Percentiles rank a stretch among this genome's conserved stretches.
These are phyloP conservation scores for Mercurialis annua DNA, from an alignment of 345 rosid species.

Conservation along the genomic window DNA sequence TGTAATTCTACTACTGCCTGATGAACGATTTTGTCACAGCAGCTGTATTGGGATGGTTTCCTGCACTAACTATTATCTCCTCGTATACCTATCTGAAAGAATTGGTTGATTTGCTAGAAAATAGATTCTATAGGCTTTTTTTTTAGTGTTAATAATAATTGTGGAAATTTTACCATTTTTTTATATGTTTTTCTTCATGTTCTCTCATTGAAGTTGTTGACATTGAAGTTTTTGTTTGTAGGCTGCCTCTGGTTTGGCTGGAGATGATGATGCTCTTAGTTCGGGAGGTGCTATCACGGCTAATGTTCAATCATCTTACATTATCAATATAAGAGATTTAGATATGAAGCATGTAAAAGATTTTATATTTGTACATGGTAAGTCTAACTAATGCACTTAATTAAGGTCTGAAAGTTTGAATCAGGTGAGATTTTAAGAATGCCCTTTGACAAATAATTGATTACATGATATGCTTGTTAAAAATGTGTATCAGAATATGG, in stretches of 20 bases:
- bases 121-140: background rate
- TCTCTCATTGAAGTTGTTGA: background rate
- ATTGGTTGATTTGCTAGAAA: background rate
- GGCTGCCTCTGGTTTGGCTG: conserved; percentile 84
- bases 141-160: background rate
- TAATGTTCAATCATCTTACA: conserved; percentile 75
- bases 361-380: conserved; percentile 90
- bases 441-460: background rate
- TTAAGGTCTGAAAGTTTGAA: background rate
- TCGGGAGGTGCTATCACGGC: conserved; percentile 68
- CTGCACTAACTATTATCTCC: background rate
- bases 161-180: background rate
- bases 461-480: background rate
- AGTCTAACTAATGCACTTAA: conserved; percentile 19
- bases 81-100: background rate
- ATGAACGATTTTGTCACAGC: background rate
- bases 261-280: conserved; percentile 75
- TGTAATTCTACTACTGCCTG: background rate
- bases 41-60: background rate
- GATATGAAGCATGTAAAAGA: conserved; percentile 91
- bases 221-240: conserved; percentile 24
- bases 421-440: background rate
- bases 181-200: too few relatives aligned
- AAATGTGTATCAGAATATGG: background rate
- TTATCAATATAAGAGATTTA: conserved; percentile 80